Evolutionary conservation across 441 rosid genomes (phyloP), one percentile per base, ranked within the genome.

Genomic region (Jatropha podagrica): DNA sequence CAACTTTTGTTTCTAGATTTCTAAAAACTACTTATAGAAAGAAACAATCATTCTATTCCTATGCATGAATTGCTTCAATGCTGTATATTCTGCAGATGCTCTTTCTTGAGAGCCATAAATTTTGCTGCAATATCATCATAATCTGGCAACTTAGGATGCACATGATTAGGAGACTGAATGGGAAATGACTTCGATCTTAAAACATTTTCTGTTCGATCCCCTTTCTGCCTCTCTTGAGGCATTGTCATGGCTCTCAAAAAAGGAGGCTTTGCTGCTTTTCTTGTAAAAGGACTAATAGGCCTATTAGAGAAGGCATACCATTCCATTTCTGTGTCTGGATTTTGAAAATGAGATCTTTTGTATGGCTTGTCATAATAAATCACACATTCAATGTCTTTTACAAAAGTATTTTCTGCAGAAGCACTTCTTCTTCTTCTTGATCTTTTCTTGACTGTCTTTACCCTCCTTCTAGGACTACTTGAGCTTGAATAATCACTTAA

Each of bases 141-240:
- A 65, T 95, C 89, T 1, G 97, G 97, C 81, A 95, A 80, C 83
- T 89, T 92, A 38, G 97, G 99, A 75, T 95, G 97, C 52, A 90
- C 96, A 74, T 92, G 92, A 69, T 72, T 84, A 6, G 91, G 90
- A 70, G 84, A 73, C 69, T 65, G 78, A 27, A 69, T 65, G 0
- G 87, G 81, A 68, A 87, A 81, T 9, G 97, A 88, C 61, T 71
- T 79, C 32, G 87, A 80, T n/a, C 91, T 73, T 23, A 38, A 55
- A 49, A 81, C 42, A 65, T 68, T 78, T 41, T 79, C 81, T 52
- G 20, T 49, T 41, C 62, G 59, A n/a, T 51, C 65, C n/a, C 76
- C 81, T 58, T 75, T 89, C 54, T 65, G 75, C 80, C 87, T 71
- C 74, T 79, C 89, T 44, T 85, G 89, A 2, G 90, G 90, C 92